Conservation (phyloP, 1,284 basidiomycete genomes). For the Cutaneotrichosporon spelunceum region DNA sequence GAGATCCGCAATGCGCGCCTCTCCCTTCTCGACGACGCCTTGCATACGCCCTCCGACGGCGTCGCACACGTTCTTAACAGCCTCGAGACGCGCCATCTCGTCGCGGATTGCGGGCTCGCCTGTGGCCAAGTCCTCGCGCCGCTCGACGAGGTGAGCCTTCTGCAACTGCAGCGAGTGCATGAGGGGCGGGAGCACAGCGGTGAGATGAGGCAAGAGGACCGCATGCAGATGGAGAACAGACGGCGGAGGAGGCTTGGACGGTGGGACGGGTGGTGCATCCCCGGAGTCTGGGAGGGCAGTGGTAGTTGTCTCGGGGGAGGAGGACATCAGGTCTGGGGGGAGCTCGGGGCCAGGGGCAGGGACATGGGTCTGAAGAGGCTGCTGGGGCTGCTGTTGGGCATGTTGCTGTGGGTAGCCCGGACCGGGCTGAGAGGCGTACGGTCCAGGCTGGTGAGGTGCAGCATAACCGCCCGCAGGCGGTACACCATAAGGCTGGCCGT, state of each 20-base stretch:
- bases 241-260: constrained; percentile 65
- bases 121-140: constrained; percentile 76
- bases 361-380: constrained; percentile 33
- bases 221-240: constrained; percentile 81
- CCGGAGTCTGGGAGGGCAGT: constrained; percentile 38
- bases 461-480: neutral
- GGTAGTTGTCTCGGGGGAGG: constrained; percentile 40
- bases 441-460: constrained; percentile 10
- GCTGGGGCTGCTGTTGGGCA: constrained; percentile 11
- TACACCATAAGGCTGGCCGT: constrained; percentile 17
- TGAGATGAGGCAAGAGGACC: constrained; percentile 71
- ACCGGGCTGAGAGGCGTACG: constrained; percentile 17
- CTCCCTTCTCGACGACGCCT: constrained; percentile 62
- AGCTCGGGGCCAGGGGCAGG: constrained; percentile 31
- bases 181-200: constrained; percentile 65
- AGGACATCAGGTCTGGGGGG: constrained; percentile 28
- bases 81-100: constrained; percentile 91
- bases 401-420: constrained; percentile 3
- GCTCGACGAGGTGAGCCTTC: constrained; percentile 69
- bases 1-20: constrained; percentile 66
- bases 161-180: constrained; percentile 65
- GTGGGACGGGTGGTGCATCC: constrained; percentile 71
- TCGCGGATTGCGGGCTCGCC: constrained; percentile 91
- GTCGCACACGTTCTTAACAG: constrained; percentile 87
- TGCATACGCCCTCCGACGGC: constrained; percentile 68